phyloP scores from a whole-genome alignment of 2,329 filamentous ascomycete species.

The Pseudogymnoascus sp. region DNA sequence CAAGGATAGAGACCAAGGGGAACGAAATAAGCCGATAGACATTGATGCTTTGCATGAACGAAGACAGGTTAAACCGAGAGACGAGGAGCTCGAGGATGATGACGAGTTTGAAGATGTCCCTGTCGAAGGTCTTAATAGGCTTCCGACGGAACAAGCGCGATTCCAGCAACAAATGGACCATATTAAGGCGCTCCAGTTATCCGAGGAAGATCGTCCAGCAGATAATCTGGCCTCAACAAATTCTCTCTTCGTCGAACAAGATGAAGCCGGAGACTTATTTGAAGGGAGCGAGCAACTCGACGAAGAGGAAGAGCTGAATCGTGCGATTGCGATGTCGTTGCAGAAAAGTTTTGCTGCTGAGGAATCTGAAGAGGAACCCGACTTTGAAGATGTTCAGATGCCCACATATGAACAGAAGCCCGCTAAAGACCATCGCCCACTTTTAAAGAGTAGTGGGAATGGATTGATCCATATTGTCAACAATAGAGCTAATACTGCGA shows the following conservation, averaged over 20 bases:
- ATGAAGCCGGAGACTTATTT: constrained; percentile 13
- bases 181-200: background rate
- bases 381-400: constrained; percentile 44
- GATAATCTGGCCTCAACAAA: constrained; percentile 14
- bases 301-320: constrained; percentile 69
- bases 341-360: constrained; percentile 48
- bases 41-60: constrained; percentile 57
- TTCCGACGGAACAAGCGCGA: constrained; percentile 22
- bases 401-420: constrained; percentile 52
- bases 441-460: constrained; percentile 44
- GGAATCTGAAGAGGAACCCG: constrained; percentile 29
- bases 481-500: constrained; percentile 57
- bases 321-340: constrained; percentile 79
- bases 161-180: background rate
- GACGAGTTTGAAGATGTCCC: constrained; percentile 41
- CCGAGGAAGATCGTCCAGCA: constrained; percentile 8
- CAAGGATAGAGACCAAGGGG: constrained; percentile 70
- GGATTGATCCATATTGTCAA: constrained; percentile 70
- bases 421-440: constrained; percentile 43
- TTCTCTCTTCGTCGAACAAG: constrained; percentile 24
- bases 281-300: constrained; percentile 47
- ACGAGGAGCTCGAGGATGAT: constrained; percentile 57
- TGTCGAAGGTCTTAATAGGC: constrained; percentile 29
- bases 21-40: constrained; percentile 83
- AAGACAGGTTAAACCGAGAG: constrained; percentile 47